These are phyloP conservation scores for Populus hybrid DNA, from an alignment of 441 rosid species.

Conservation along the genomic window DNA sequence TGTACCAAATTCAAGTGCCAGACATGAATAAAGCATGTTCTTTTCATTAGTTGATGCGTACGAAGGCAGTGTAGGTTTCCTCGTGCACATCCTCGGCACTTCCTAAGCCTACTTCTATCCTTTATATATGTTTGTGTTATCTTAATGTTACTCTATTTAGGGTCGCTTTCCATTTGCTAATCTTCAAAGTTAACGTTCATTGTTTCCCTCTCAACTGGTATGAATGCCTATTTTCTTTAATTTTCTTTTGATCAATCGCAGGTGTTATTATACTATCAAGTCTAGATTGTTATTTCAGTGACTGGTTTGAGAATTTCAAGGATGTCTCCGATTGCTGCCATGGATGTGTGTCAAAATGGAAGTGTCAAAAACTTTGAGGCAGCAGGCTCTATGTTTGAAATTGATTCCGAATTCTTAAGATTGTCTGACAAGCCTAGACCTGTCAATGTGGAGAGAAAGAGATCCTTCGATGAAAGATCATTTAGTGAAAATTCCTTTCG, in stretches of 20 bases:
- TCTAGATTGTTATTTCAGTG: too few relatives aligned
- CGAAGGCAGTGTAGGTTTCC: not conserved
- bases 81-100: not conserved
- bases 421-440: conserved; percentile 51
- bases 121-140: not conserved
- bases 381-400: conserved; percentile 27
- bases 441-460: conserved; percentile 49
- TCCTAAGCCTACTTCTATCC: conserved; percentile 3
- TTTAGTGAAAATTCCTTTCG: conserved; percentile 26
- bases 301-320: not conserved
- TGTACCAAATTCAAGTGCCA: not conserved
- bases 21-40: not conserved
- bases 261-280: not conserved
- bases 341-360: conserved; percentile 29
- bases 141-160: not conserved
- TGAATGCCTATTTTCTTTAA: too few relatives aligned
- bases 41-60: not conserved
- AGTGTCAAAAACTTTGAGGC: conserved; percentile 21
- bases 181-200: too few relatives aligned
- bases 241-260: not conserved
- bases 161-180: too few relatives aligned
- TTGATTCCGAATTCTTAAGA: conserved; percentile 49
- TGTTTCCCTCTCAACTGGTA: too few relatives aligned
- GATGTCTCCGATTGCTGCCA: conserved; percentile 12
- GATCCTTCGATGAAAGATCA: conserved; percentile 55